These are phyloP conservation scores for Elsinoe perseae DNA, from an alignment of 2,329 filamentous ascomycete genomes.

Conservation along the genomic window DNA sequence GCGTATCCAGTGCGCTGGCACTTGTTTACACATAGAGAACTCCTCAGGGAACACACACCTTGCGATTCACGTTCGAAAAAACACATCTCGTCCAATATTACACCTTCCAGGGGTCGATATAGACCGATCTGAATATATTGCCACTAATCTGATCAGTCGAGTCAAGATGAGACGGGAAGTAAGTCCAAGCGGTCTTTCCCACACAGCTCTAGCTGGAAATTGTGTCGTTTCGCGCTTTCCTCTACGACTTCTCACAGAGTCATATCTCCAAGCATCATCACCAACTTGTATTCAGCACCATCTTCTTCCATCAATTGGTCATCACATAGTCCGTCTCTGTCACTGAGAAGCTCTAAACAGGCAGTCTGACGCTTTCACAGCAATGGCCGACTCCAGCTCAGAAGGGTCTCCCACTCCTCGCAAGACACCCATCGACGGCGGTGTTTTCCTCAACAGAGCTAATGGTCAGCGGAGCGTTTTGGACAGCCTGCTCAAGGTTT, in stretches of 20 bases:
- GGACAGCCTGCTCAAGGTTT: not conserved
- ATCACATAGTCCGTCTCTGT: not conserved
- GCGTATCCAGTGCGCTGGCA: not conserved
- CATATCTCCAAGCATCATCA: not conserved
- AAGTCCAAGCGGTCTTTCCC: not conserved
- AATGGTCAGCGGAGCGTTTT: not conserved
- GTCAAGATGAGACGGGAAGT: not conserved
- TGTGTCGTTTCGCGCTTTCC: conserved; percentile 1
- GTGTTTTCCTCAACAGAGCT: conserved; percentile 18
- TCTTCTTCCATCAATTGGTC: not conserved
- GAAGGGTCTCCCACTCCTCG: conserved; percentile 37
- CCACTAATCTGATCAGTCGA: not conserved
- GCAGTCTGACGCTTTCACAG: conserved; percentile 17
- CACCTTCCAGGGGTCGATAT: not conserved
- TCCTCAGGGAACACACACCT: not conserved
- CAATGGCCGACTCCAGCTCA: conserved; percentile 28
- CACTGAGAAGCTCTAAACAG: not conserved
- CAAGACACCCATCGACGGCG: conserved; percentile 28
- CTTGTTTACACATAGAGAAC: not conserved
- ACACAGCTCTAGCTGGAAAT: not conserved
- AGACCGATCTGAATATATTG: not conserved
- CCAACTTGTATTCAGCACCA: conserved; percentile 2
- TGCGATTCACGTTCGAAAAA: not conserved
- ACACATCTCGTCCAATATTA: not conserved
- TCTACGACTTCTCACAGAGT: not conserved